Evolutionary conservation across 1,284 basidiomycete genomes (phyloP).

Genomic region (Ganoderma multipileum): DNA sequence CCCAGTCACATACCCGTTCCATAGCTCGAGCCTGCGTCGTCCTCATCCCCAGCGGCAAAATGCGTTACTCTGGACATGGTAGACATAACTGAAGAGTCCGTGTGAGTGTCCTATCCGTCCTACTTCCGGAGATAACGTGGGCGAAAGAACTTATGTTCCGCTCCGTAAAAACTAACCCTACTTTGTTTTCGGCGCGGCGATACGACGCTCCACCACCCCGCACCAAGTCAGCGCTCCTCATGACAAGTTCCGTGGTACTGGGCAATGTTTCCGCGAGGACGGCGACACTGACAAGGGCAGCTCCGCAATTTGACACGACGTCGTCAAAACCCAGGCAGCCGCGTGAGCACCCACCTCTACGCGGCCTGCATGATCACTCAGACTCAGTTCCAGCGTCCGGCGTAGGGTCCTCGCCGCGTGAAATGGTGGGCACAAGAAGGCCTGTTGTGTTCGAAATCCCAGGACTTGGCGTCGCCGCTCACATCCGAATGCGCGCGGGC

Average conservation of each 20-base stretch:
- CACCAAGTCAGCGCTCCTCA: too few relatives aligned
- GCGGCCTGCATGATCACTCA: background rate
- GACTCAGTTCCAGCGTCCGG: background rate
- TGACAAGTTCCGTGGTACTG: background rate
- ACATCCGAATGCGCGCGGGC: background rate
- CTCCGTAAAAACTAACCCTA: background rate
- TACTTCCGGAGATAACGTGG: background rate
- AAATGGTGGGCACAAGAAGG: background rate
- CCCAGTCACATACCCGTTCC: background rate
- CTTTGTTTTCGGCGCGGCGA: background rate
- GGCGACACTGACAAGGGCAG: background rate
- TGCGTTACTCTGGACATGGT: background rate
- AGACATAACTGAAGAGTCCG: background rate
- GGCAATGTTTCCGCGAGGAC: background rate
- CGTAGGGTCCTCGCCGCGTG: background rate
- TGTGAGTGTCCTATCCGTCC: background rate
- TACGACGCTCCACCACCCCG: background rate
- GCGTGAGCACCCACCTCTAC: background rate
- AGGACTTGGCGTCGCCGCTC: background rate
- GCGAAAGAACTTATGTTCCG: background rate
- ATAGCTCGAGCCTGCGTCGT: background rate
- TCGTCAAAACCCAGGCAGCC: background rate
- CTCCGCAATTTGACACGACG: background rate
- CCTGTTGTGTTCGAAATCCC: background rate
- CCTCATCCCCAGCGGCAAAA: background rate